Base-by-base conservation (phyloP, 2,329 filamentous ascomycete genomes). In the Scedosporium minutisporum region DNA sequence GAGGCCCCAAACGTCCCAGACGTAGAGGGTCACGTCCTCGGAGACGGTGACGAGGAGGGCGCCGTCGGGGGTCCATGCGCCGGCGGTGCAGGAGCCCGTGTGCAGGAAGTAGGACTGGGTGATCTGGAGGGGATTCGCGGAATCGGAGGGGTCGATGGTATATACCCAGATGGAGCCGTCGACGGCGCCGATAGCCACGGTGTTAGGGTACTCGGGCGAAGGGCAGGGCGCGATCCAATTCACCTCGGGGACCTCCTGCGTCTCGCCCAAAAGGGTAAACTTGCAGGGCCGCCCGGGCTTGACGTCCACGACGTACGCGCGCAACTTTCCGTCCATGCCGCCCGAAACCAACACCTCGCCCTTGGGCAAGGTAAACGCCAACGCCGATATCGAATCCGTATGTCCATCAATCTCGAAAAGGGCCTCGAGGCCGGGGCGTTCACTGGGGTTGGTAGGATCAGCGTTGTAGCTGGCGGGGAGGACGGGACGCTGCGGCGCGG, bases 151-250 rank as follows among this genome's bases (percentile, higher is more conserved):
- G 73, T 93, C 88, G 70, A 97, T 82, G n/a, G 87, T 87, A 77
- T 97, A 96, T 9, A 99, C 89, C 95, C 95, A 99, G 51, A 97
- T 92, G 60, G 88, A 93, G 62, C 95, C 95, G 72, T 99, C 93
- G 42, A 84, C 89, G 41, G 92, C 92, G 63, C 95, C 95, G 6
- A 99, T 78, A 0, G 95, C 95, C 65, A 99, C 72, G 7, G 91
- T 87, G 76, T 97, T 96, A 65, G 88, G 84, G 71, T 90, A 85
- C 5, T 80, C 77, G 12, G 86, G 74, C 65, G 87, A 80, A 1
- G 93, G 92, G 71, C 90, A 96, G 0, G 91, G 77, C 1, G 80
- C 76, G 41, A 97, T 76, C 93, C 93, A 99, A 78, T 95, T 96
- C 70, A 99, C 88, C 76, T 97, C 93, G 68, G 96, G 89, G 9